Evolutionary conservation across 352 stramenopile genomes (phyloP).

Genomic region (Pilasporangium apinafurcum): DNA sequence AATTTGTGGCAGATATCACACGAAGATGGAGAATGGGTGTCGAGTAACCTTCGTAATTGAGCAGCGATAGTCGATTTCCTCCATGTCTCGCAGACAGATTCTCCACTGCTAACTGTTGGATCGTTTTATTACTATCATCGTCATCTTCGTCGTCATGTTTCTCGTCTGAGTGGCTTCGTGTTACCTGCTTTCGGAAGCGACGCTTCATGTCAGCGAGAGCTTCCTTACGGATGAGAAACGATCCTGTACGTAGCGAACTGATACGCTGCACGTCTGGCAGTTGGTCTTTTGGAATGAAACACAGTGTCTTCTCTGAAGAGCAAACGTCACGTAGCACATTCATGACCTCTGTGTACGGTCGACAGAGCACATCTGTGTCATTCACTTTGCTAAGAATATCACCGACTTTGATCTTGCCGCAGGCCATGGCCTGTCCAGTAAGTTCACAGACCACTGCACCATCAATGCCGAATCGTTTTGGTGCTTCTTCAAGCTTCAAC

Average conservation of each 20-base stretch:
- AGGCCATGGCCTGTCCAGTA: conserved; percentile 79
- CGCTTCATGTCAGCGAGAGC: conserved; percentile 49
- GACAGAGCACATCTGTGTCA: conserved; percentile 74
- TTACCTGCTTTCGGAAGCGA: too few relatives aligned
- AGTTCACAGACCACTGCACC: conserved; percentile 72
- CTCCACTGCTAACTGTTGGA: conserved; percentile 75
- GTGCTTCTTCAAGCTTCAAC: conserved; percentile 76
- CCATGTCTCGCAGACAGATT: conserved; percentile 73
- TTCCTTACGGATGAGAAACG: conserved; percentile 54
- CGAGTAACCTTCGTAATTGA: conserved; percentile 81
- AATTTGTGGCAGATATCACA: conserved; percentile 77
- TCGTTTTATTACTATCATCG: conserved; percentile 75
- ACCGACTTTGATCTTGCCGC: conserved; percentile 73
- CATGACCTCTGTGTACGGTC: conserved; percentile 85
- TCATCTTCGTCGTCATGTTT: conserved; percentile 66
- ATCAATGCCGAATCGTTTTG: conserved; percentile 78
- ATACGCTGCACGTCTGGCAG: conserved; percentile 77
- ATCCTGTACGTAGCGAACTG: conserved; percentile 76
- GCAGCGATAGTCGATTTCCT: conserved; percentile 66
- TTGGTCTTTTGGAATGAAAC: conserved; percentile 84
- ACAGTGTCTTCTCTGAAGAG: conserved; percentile 66
- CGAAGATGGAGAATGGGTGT: conserved; percentile 72
- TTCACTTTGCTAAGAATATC: conserved; percentile 88
- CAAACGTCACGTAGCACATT: conserved; percentile 63
- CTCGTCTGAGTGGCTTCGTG: conserved; percentile 60